A percentile compares a stretch with the other conserved stretches of the same genome.
phyloP scores from a whole-genome alignment of 1,139 yeast species.

The Magnusiomyces magnusii region DNA sequence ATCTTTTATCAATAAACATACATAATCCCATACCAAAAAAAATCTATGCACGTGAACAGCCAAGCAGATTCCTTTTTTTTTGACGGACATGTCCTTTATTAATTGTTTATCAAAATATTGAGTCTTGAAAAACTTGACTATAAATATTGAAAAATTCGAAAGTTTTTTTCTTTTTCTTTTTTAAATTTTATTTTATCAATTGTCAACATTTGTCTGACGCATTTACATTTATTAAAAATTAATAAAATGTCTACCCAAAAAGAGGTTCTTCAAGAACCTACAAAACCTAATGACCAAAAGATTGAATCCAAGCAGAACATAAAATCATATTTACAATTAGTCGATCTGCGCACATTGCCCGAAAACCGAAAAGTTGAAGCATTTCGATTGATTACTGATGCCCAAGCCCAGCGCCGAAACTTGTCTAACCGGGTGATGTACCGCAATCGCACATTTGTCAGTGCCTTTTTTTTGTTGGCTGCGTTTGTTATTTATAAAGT shows the following conservation, averaged over 20 bases:
- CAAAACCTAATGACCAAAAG: neutral
- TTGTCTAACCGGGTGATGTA: slow-evolving; percentile 20
- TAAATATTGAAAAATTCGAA: too few species aligned
- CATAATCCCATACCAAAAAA: too few species aligned
- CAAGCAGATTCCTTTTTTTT: too few species aligned
- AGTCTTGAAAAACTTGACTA: too few species aligned
- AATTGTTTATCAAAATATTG: too few species aligned
- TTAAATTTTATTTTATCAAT: too few species aligned
- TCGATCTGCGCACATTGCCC: neutral
- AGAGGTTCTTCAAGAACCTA: neutral
- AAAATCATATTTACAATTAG: neutral
- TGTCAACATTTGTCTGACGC: too few species aligned
- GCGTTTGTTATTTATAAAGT: slow-evolving; percentile 15
- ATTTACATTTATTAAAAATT: too few species aligned
- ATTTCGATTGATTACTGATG: slow-evolving; percentile 20
- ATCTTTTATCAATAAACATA: too few species aligned
- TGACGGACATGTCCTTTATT: too few species aligned
- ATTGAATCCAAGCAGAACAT: neutral
- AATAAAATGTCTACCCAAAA: neutral
- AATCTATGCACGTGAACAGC: too few species aligned
- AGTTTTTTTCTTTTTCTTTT: too few species aligned
- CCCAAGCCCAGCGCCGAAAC: slow-evolving; percentile 22
- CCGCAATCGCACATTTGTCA: slow-evolving; percentile 16
- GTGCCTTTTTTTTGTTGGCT: slow-evolving; percentile 14
- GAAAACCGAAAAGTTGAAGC: slow-evolving; percentile 9